Conservation (phyloP, 441 rosid genomes). For the Cnidoscolus chayamansa region DNA sequence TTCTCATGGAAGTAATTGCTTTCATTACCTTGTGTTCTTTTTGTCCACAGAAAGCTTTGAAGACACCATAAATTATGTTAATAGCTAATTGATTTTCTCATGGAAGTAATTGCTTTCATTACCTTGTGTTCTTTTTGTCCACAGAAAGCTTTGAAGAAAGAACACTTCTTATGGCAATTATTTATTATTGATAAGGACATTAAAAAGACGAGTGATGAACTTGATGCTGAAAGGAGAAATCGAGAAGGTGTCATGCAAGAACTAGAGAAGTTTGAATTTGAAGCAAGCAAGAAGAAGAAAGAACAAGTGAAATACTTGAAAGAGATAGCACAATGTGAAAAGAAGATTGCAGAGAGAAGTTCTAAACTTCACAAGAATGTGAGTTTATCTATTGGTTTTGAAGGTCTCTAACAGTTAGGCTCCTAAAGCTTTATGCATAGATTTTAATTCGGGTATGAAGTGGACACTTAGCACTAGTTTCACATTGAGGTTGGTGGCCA, state of each 20-base stretch:
- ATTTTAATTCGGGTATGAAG: constrained; percentile 1
- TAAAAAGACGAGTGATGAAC: constrained; percentile 56
- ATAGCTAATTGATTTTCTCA: constrained; percentile 4
- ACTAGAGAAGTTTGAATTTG: constrained; percentile 59
- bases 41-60: constrained; percentile 71
- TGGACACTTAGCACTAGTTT: not conserved
- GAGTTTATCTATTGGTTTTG: constrained; percentile 33
- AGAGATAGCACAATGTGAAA: constrained; percentile 73
- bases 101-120: constrained; percentile 7
- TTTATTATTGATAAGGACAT: constrained; percentile 74
- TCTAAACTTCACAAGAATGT: constrained; percentile 66
- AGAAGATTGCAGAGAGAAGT: constrained; percentile 78
- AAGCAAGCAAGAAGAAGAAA: constrained; percentile 63
- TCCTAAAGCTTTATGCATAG: not conserved
- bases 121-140: constrained; percentile 10
- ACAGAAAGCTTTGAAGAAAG: constrained; percentile 89
- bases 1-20: constrained; percentile 8
- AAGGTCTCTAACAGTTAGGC: not conserved
- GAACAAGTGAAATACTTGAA: constrained; percentile 79
- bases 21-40: not conserved
- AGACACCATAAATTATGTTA: constrained; percentile 15
- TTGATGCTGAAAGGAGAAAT: constrained; percentile 59
- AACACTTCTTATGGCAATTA: constrained; percentile 84
- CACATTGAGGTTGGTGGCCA: no score
- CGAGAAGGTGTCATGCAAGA: constrained; percentile 63